phyloP scores from a whole-genome alignment of 352 stramenopile species.

The Phytopythium kandeliae region DNA sequence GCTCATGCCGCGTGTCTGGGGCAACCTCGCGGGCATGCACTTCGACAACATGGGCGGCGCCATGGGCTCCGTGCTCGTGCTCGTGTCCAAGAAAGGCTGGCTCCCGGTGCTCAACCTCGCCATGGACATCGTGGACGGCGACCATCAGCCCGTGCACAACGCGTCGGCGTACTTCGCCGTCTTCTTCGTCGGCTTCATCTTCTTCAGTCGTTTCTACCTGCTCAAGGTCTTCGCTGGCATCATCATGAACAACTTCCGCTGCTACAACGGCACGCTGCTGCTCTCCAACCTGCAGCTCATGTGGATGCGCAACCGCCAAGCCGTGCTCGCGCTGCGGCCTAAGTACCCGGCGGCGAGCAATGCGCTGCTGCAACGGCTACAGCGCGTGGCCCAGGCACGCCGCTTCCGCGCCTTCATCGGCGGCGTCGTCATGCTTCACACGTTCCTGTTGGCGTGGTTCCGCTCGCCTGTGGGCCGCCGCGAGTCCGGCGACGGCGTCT shows the following conservation, averaged over 20 bases:
- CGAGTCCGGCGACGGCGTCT: slow-evolving; percentile 32
- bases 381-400: slow-evolving; percentile 63
- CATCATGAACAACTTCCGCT: slow-evolving; percentile 86
- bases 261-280: slow-evolving; percentile 74
- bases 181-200: slow-evolving; percentile 80
- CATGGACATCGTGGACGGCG: slow-evolving; percentile 73
- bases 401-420: slow-evolving; percentile 62
- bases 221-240: slow-evolving; percentile 75
- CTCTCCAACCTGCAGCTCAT: slow-evolving; percentile 75
- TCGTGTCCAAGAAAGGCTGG: slow-evolving; percentile 86
- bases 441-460: slow-evolving; percentile 66
- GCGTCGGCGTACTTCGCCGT: slow-evolving; percentile 76
- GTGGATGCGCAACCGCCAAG: slow-evolving; percentile 67
- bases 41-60: slow-evolving; percentile 82
- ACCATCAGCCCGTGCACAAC: slow-evolving; percentile 62
- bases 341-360: slow-evolving; percentile 74
- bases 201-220: slow-evolving; percentile 74
- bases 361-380: slow-evolving; percentile 42
- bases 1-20: slow-evolving; percentile 73
- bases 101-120: slow-evolving; percentile 75
- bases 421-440: slow-evolving; percentile 58
- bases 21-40: slow-evolving; percentile 66
- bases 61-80: slow-evolving; percentile 71
- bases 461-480: slow-evolving; percentile 45
- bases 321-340: slow-evolving; percentile 52